Evolutionary conservation across 2,329 filamentous ascomycete species (phyloP).

Genomic region (Colletotrichum sp.): DNA sequence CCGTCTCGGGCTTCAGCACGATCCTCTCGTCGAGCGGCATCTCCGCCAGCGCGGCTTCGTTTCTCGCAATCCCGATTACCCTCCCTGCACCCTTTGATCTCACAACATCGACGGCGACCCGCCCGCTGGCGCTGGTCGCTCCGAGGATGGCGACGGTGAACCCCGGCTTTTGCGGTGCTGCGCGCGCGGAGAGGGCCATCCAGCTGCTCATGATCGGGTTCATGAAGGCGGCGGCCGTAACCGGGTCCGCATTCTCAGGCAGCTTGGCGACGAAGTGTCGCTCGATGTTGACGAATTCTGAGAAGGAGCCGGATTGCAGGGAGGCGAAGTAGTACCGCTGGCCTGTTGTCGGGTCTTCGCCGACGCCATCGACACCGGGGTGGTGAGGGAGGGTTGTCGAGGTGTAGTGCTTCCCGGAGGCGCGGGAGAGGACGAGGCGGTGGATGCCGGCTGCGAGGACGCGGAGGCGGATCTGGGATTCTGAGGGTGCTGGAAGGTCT

Average conservation of each 20-base stretch:
- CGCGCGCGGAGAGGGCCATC: conserved; percentile 59
- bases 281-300: conserved; percentile 53
- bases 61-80: conserved; percentile 57
- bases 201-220: conserved; percentile 62
- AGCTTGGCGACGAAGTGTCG: conserved; percentile 42
- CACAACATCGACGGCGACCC: conserved; percentile 52
- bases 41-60: conserved; percentile 42
- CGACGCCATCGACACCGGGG: conserved; percentile 59
- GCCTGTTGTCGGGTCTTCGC: conserved; percentile 46
- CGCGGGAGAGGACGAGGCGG: conserved; percentile 57
- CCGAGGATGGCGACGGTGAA: conserved; percentile 59
- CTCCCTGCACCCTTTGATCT: conserved; percentile 51
- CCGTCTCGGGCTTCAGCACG: conserved; percentile 45
- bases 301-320: conserved; percentile 43
- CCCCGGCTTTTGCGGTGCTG: conserved; percentile 37
- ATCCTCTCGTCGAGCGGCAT: conserved; percentile 52
- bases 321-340: conserved; percentile 54
- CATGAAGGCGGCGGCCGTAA: conserved; percentile 55
- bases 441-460: conserved; percentile 54
- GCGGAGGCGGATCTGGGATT: conserved; percentile 51
- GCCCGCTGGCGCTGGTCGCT: conserved; percentile 57
- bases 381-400: conserved; percentile 52
- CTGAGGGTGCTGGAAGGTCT: conserved; percentile 34
- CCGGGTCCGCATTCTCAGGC: conserved; percentile 48
- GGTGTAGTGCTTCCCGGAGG: conserved; percentile 60